A percentile compares a stretch with the other conserved stretches of the same genome.
Evolutionary conservation across 768 basidiomycete species (phyloP).

Genomic region (Cystofilobasidium macerans): DNA sequence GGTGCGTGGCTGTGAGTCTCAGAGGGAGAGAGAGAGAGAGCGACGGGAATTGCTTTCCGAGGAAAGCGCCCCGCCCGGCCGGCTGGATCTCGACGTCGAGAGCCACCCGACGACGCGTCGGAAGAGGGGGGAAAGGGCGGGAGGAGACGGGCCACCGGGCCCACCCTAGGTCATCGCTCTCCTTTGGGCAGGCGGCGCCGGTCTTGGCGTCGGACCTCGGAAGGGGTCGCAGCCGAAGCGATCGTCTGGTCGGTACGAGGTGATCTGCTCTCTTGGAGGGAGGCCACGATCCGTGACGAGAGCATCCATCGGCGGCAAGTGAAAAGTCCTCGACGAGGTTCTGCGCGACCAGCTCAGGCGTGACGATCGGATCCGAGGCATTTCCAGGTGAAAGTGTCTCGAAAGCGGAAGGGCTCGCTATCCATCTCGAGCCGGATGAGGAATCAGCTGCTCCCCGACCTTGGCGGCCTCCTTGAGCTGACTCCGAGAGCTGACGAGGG

Average conservation of each 20-base stretch:
- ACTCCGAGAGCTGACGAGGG: constrained; percentile 32
- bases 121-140: too few species aligned
- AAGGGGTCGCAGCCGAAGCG: not conserved
- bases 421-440: constrained; percentile 94
- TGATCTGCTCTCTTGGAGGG: constrained; percentile 72
- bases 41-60: too few species aligned
- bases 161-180: constrained; percentile 54
- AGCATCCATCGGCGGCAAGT: constrained; percentile 49
- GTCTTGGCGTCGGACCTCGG: not conserved
- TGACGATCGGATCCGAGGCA: constrained; percentile 72
- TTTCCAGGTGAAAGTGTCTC: constrained; percentile 99
- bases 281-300: constrained; percentile 37
- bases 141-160: constrained; percentile 50
- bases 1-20: too few species aligned
- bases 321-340: constrained; percentile 84
- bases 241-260: constrained; percentile 61
- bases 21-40: too few species aligned
- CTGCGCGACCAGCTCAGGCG: constrained; percentile 80
- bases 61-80: too few species aligned
- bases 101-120: too few species aligned
- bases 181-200: constrained; percentile 40
- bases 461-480: constrained; percentile 38
- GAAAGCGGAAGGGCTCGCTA: constrained; percentile 82
- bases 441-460: constrained; percentile 65
- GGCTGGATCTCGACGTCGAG: too few species aligned